These are phyloP conservation scores for Phialophora chinensis DNA, from an alignment of 2,329 filamentous ascomycete genomes.

Conservation along the genomic window DNA sequence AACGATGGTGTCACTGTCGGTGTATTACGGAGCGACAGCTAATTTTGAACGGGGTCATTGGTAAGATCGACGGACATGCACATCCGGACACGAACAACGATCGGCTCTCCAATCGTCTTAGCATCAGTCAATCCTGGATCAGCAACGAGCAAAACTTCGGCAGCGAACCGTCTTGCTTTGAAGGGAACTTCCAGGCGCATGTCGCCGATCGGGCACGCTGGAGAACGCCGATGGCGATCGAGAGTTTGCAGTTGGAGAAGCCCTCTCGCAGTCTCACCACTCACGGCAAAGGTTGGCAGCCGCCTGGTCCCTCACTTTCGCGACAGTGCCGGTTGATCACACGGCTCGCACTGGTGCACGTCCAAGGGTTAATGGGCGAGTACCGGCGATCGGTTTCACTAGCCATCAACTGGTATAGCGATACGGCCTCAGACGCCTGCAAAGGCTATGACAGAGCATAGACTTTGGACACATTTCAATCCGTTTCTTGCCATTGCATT, in stretches of 20 bases:
- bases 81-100: slow-evolving; percentile 6
- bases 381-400: neutral
- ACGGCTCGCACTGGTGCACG: neutral
- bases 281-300: neutral
- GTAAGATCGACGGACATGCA: slow-evolving; percentile 19
- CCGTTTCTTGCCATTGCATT: neutral
- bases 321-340: neutral
- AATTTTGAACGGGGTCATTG: slow-evolving; percentile 3
- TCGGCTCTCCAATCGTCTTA: neutral
- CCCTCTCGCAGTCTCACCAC: neutral
- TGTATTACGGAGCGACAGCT: slow-evolving; percentile 3
- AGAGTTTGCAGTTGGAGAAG: neutral
- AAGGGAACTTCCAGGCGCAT: neutral
- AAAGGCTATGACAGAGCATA: neutral
- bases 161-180: neutral
- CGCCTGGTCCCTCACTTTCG: no score
- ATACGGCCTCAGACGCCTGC: neutral
- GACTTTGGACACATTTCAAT: neutral
- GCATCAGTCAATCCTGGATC: neutral
- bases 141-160: neutral
- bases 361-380: neutral
- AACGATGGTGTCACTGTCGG: slow-evolving; percentile 6
- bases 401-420: neutral
- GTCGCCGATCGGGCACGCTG: neutral
- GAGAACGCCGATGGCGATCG: neutral